phyloP scores from a whole-genome alignment of 768 basidiomycete species.

The Daedalea quercina region DNA sequence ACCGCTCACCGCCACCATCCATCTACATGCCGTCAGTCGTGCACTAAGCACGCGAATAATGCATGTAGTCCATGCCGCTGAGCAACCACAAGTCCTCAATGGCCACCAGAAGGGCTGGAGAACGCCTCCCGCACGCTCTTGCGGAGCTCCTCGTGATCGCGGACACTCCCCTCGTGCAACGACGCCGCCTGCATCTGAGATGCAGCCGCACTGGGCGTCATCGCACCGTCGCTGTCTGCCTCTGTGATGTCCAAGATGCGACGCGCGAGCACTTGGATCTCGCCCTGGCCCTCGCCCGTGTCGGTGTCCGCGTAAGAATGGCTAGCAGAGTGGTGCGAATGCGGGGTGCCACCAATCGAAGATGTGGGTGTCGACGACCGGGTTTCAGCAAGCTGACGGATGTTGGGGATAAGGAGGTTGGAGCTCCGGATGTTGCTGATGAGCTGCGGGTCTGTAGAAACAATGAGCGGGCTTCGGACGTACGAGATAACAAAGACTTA shows the following conservation, averaged over 20 bases:
- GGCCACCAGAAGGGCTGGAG: conserved; percentile 48
- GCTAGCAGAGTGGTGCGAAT: conserved; percentile 57
- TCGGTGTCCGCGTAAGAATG: conserved; percentile 81
- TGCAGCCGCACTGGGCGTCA: conserved; percentile 53
- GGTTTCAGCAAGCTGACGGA: conserved; percentile 74
- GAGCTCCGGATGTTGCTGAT: conserved; percentile 89
- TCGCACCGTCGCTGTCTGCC: conserved; percentile 53
- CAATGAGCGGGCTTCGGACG: not conserved
- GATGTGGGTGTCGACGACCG: conserved; percentile 64
- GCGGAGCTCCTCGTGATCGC: conserved; percentile 76
- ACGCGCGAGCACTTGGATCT: conserved; percentile 80
- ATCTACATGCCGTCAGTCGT: not conserved
- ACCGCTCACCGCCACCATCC: not conserved
- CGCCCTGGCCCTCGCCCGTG: conserved; percentile 81
- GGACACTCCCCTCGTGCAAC: conserved; percentile 48
- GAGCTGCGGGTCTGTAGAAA: conserved; percentile 67
- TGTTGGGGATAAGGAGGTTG: conserved; percentile 73
- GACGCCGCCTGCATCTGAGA: conserved; percentile 69
- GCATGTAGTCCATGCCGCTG: not conserved
- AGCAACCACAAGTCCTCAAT: conserved; percentile 10
- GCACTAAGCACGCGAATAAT: not conserved
- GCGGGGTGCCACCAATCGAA: conserved; percentile 64
- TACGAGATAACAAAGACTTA: conserved; percentile 29
- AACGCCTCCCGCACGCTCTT: conserved; percentile 82
- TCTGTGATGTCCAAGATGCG: conserved; percentile 88